Percentiles rank a stretch among this genome's conserved stretches.
Conservation (phyloP, 1,139 yeast species). For the Geotrichum candidum region DNA sequence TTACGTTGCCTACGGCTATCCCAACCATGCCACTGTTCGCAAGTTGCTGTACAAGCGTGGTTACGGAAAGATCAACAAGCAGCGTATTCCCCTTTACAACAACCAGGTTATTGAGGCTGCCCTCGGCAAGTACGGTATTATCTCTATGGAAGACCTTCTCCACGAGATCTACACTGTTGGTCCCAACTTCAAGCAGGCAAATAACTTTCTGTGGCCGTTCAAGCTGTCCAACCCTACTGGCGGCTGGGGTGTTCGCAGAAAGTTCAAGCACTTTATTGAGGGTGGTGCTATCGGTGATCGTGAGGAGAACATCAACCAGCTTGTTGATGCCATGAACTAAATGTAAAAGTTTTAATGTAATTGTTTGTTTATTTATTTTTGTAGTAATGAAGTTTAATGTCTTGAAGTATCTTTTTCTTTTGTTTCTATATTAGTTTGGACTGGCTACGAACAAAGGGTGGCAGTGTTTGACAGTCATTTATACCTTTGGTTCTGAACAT, state of each 20-base stretch:
- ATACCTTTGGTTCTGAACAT: not conserved
- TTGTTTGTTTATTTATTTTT: not conserved
- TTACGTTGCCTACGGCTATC: constrained; percentile 99
- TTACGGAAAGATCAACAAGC: constrained; percentile 98
- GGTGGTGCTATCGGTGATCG: constrained; percentile 99
- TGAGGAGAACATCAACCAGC: constrained; percentile 96
- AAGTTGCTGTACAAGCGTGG: constrained; percentile 99
- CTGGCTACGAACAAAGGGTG: not conserved
- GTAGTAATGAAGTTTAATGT: not conserved
- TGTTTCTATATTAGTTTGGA: not conserved
- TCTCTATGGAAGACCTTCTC: constrained; percentile 93
- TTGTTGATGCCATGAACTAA: constrained; percentile 63
- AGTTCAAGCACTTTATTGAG: constrained; percentile 99
- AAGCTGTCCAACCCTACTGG: constrained; percentile 98
- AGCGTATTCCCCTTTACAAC: constrained; percentile 86
- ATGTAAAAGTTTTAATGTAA: not conserved
- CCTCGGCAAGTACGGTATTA: constrained; percentile 95
- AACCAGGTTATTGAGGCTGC: constrained; percentile 89
- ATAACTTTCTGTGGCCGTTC: constrained; percentile 99
- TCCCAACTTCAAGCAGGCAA: constrained; percentile 99
- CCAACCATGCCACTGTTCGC: constrained; percentile 92
- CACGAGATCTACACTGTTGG: constrained; percentile 99
- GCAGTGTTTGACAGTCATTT: not conserved
- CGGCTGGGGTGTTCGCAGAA: constrained; percentile 99
- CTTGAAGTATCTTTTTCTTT: not conserved